A percentile compares a stretch with the other conserved stretches of the same genome.
Conservation (phyloP, 805 yeast species). For the Lachancea kluyveri region DNA sequence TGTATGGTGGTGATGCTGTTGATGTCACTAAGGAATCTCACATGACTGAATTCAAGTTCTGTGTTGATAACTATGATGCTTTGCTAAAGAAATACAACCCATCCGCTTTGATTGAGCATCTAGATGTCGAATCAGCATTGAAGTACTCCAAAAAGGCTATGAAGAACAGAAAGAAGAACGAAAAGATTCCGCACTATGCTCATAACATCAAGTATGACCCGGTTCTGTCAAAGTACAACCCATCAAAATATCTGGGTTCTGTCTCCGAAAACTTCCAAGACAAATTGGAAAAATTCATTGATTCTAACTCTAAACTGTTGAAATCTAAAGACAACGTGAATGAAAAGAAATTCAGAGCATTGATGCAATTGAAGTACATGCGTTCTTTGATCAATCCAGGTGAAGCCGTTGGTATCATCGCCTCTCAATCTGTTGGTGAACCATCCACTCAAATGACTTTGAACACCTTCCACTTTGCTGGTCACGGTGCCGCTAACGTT, state of each 20-base stretch:
- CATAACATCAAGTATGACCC: conserved; percentile 76
- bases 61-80: conserved; percentile 84
- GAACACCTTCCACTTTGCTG: conserved; percentile 97
- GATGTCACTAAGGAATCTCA: conserved; percentile 94
- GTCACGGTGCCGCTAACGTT: conserved; percentile 99
- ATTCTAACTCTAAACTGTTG: conserved; percentile 48
- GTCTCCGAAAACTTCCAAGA: conserved; percentile 87
- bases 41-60: conserved; percentile 88
- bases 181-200: conserved; percentile 53
- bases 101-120: conserved; percentile 56
- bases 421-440: conserved; percentile 97
- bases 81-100: conserved; percentile 84
- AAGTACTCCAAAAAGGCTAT: conserved; percentile 75
- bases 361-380: conserved; percentile 98
- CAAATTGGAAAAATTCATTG: conserved; percentile 66
- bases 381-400: conserved; percentile 93
- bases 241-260: conserved; percentile 85
- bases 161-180: conserved; percentile 64
- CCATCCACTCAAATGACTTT: conserved; percentile 99
- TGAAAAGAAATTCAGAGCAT: conserved; percentile 81
- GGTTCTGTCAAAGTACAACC: conserved; percentile 75
- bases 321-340: conserved; percentile 45
- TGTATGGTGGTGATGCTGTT: conserved; percentile 96
- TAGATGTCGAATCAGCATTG: conserved; percentile 80
- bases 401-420: conserved; percentile 97